phyloP scores from a whole-genome alignment of 768 basidiomycete genomes.

The Lyophyllum semitale region DNA sequence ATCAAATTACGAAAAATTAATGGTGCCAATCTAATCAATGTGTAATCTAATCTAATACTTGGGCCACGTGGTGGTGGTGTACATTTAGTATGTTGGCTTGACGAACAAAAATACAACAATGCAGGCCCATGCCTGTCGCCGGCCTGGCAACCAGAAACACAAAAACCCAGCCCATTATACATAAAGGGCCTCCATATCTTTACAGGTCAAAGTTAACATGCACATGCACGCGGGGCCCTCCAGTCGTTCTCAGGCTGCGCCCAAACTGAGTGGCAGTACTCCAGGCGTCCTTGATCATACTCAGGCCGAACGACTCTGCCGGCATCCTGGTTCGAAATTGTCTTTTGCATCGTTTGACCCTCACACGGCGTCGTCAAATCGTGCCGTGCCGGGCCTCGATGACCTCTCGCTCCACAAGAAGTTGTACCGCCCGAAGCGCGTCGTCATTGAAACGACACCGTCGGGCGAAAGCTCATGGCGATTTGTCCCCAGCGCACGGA shows the following conservation, averaged over 20 bases:
- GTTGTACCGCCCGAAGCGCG: conserved; percentile 60
- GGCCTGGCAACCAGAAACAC: conserved; percentile 18
- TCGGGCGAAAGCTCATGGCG: conserved; percentile 67
- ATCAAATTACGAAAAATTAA: background rate
- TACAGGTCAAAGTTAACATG: conserved; percentile 3
- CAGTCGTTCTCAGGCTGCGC: conserved; percentile 13
- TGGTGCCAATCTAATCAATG: conserved; percentile 6
- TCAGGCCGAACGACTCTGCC: conserved; percentile 64
- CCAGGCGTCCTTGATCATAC: conserved; percentile 71
- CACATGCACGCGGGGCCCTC: conserved; percentile 18
- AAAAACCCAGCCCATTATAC: conserved; percentile 12
- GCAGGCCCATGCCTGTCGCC: conserved; percentile 4
- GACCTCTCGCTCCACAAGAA: conserved; percentile 48
- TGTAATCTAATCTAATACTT: conserved; percentile 15
- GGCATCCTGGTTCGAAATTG: conserved; percentile 57
- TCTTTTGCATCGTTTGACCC: conserved; percentile 79
- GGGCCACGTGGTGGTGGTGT: conserved; percentile 15
- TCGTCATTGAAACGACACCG: conserved; percentile 69
- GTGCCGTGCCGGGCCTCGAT: conserved; percentile 35
- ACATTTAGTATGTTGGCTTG: background rate
- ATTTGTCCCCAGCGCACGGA: conserved; percentile 72
- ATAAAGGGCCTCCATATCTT: background rate
- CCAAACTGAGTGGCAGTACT: conserved; percentile 40
- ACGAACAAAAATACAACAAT: background rate
- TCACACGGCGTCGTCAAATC: conserved; percentile 50